Conservation (phyloP, 1,139 yeast genomes). For the Pichia sp. region DNA sequence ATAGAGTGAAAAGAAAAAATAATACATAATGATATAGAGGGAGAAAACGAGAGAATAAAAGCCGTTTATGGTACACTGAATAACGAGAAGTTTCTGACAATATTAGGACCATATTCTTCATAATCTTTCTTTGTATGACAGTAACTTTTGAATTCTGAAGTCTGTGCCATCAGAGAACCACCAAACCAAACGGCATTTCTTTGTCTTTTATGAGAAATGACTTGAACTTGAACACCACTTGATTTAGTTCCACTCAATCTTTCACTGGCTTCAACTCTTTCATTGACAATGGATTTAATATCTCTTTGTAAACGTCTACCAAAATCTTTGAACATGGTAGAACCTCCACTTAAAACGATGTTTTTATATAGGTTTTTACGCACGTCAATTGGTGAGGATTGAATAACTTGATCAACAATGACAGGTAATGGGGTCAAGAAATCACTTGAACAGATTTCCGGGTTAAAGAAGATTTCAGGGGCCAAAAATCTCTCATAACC, state of each 20-base stretch:
- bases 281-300: conserved; percentile 77
- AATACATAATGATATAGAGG: background rate
- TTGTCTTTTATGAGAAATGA: conserved; percentile 94
- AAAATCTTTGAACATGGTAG: conserved; percentile 97
- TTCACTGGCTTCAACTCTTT: conserved; percentile 80
- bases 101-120: conserved; percentile 96
- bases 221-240: conserved; percentile 95
- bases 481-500: conserved; percentile 98
- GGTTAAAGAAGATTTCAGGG: conserved; percentile 97
- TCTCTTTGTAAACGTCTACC: conserved; percentile 97
- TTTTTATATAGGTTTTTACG: conserved; percentile 93
- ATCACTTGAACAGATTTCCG: conserved; percentile 93
- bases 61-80: conserved; percentile 69
- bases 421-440: conserved; percentile 92
- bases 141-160: conserved; percentile 91
- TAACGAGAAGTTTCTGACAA: conserved; percentile 91
- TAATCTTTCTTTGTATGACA: conserved; percentile 96
- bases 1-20: no score
- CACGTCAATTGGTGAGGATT: conserved; percentile 94
- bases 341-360: conserved; percentile 94
- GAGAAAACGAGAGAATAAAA: no score
- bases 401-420: conserved; percentile 92
- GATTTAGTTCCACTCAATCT: conserved; percentile 73
- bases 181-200: conserved; percentile 99
- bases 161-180: conserved; percentile 93